A percentile compares a stretch with the other conserved stretches of the same genome.
These are phyloP conservation scores for Neonectria coccinea DNA, from an alignment of 2,329 filamentous ascomycete genomes.

Conservation along the genomic window DNA sequence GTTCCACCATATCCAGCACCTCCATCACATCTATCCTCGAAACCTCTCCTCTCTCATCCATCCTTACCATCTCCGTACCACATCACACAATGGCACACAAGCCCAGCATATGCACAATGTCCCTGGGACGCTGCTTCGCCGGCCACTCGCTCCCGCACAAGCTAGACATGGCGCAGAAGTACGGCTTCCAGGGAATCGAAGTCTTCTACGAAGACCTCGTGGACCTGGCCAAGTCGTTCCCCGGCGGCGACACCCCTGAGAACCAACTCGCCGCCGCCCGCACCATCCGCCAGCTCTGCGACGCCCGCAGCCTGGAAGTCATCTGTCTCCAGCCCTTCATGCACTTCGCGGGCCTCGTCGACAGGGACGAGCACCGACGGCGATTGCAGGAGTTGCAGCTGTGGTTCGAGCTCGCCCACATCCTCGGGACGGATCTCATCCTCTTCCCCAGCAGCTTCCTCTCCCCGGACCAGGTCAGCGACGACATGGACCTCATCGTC, in stretches of 20 bases:
- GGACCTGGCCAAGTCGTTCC: conserved; percentile 64
- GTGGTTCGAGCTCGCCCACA: conserved; percentile 76
- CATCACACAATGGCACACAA: conserved; percentile 62
- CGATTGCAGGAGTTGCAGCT: conserved; percentile 72
- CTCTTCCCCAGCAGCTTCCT: conserved; percentile 81
- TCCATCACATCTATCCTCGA: neutral
- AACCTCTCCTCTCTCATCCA: neutral
- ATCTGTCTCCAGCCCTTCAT: conserved; percentile 81
- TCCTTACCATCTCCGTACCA: neutral
- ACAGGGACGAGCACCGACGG: conserved; percentile 67
- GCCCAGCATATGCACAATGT: conserved; percentile 81
- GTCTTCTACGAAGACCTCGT: conserved; percentile 83
- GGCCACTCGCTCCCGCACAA: conserved; percentile 76
- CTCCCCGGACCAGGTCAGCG: conserved; percentile 56
- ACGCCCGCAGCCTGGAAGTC: conserved; percentile 63
- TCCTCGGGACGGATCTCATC: conserved; percentile 77
- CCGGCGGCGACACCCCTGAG: conserved; percentile 52
- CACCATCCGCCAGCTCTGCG: conserved; percentile 68
- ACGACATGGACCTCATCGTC: conserved; percentile 67
- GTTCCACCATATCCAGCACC: neutral
- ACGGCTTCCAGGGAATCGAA: conserved; percentile 78
- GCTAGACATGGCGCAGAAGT: conserved; percentile 72
- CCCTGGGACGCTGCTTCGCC: conserved; percentile 75
- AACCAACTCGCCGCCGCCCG: conserved; percentile 69
- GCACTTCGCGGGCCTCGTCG: conserved; percentile 79